Base-by-base conservation (phyloP, 1,284 basidiomycete genomes). In the Hortiboletus rubellus region DNA sequence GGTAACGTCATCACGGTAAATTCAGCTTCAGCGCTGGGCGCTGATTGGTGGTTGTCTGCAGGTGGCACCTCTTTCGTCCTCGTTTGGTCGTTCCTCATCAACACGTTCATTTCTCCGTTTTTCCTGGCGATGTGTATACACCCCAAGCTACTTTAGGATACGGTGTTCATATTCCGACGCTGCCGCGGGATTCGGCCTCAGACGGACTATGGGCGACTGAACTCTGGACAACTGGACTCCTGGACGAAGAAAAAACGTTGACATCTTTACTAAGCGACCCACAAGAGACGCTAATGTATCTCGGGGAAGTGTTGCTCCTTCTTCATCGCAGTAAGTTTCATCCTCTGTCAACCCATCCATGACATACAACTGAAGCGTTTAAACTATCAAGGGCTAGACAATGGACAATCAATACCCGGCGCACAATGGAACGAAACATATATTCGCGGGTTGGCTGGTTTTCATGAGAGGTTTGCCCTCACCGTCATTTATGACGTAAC, bases 81-180 rank as follows among this genome's bases (percentile, higher is more conserved):
- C 65, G 61, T n/a, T 27, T 27, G 14, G 33, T 63, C 36, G 57
- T 67, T 33, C 64, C 64, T 7, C 17, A 27, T 4, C 64, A 66
- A 49, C 46, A 50, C 7, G 48, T 67, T 15, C 64, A 67, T 36
- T 17, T 33, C 0, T 66, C 64, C 2, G 31, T 59, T 31, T 46
- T 55, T 17, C 48, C 31, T n/a, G 46, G 40, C 3, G 27, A 53
- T 12, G 38, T 38, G 7, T 65, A 66, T 44, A 46, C 30, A n/a
- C 65, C 65, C 12, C 24, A 18, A 11, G 65, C 64, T 2, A 50
- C 41, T 17, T 44, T 63, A 6, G 34, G 37, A n/a, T 9, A 51
- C 15, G 27, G 45, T 5, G 5, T 61, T 15, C 11, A n/a, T 15
- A 52, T 63, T n/a, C 52, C 61, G 24, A 11, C 11, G 5, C 18